Conservation (phyloP, 768 basidiomycete species). For the Clavaria fumosa region DNA sequence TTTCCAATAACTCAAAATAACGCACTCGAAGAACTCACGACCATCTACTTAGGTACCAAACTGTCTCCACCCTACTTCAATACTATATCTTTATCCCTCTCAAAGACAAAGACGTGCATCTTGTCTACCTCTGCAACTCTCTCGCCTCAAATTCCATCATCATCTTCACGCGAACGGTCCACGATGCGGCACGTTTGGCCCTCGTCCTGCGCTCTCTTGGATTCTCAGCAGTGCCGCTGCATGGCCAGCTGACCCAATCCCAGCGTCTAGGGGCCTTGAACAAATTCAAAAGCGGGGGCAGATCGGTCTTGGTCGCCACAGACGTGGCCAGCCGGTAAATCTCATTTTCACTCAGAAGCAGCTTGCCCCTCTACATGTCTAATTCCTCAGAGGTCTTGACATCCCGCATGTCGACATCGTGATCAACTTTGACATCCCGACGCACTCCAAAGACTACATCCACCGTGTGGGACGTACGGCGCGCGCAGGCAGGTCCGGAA, state of each 20-base stretch:
- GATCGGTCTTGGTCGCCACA: conserved; percentile 85
- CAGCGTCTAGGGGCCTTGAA: conserved; percentile 83
- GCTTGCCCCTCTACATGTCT: conserved; percentile 2
- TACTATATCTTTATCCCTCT: conserved; percentile 92
- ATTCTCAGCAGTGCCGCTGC: conserved; percentile 89
- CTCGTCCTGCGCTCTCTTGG: conserved; percentile 83
- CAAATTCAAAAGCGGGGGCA: conserved; percentile 92
- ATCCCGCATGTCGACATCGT: conserved; percentile 93
- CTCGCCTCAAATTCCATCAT: conserved; percentile 89
- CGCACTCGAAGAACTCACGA: too few relatives aligned
- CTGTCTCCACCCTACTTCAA: conserved; percentile 87
- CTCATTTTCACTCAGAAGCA: neutral
- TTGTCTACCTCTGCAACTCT: conserved; percentile 79
- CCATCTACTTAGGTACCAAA: conserved; percentile 67
- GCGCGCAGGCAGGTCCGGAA: conserved; percentile 92
- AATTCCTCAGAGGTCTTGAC: conserved; percentile 60
- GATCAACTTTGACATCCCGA: conserved; percentile 95
- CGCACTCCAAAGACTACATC: conserved; percentile 98
- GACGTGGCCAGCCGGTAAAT: conserved; percentile 86
- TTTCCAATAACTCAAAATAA: too few relatives aligned
- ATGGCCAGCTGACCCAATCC: conserved; percentile 90
- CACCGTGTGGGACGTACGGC: conserved; percentile 97
- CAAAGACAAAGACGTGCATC: conserved; percentile 80
- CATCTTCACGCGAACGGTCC: conserved; percentile 90
- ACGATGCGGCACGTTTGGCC: conserved; percentile 82